Base-by-base conservation (phyloP, 495 filamentous ascomycete genomes). In the Lepraria neglecta region DNA sequence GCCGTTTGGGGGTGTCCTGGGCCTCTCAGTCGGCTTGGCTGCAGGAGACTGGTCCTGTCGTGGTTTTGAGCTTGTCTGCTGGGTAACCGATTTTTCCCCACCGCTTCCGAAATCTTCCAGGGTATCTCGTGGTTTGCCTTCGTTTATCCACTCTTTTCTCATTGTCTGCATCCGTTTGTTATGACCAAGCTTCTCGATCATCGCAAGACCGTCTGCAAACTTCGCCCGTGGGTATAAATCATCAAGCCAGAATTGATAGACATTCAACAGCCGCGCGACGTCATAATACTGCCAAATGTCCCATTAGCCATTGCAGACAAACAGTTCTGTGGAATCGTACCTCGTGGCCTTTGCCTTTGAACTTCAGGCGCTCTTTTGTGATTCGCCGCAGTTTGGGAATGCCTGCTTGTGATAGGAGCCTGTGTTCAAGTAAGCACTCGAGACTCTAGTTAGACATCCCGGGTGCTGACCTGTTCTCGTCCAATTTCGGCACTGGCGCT, bases 181-280 rank as follows among this genome's bases (percentile, higher is more conserved):
- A 72, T 97, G 94, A 2, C 94, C 94, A 4, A 91, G 75, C 73
- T 95, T 97, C 73, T 99, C 95, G 9, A 97, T 90, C 73, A 97
- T 97, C 38, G 84, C 74, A 21, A 97, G 76, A 5, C 89, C 94
- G 68, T 99, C 95, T 28, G 87, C 78, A 62, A 99, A 97, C 69
- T 91, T 95, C 1, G 92, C 94, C 65, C 92, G 90, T 47, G 94
- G 95, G 66, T 90, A 99, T 28, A 99, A 78, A 62, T 96, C 90
- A 70, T 99, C 94, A 6, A 97, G 89, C 94, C 94, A 99, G 64
- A 95, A 74, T 70, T 97, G 94, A 71, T 97, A 99, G 69, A 91
- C 87, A 46, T 87, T 87, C 61, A 99, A 81, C 12, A 99, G 79
- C 53, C 86, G 84, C 3, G 87, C 80, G 3, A 90, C 80, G 71